A percentile compares a stretch with the other conserved stretches of the same genome.
phyloP scores from a whole-genome alignment of 257 asterid genomes.

The Coffea canephora region DNA sequence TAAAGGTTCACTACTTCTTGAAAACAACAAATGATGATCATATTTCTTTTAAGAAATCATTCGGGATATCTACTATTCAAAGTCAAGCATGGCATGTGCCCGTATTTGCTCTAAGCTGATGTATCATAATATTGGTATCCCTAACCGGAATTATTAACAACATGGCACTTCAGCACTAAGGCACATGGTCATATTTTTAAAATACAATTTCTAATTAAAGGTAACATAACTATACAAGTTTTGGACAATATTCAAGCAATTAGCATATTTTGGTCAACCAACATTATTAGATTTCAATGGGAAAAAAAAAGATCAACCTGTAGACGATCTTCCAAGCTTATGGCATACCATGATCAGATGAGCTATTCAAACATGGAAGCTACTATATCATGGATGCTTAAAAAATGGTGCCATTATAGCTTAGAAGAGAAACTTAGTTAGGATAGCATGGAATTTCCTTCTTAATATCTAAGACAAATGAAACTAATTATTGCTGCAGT shows the following conservation, averaged over 20 bases:
- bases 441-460: too few species aligned
- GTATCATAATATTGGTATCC: not conserved
- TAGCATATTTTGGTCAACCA: not conserved
- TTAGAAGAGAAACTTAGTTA: too few species aligned
- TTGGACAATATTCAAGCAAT: not conserved
- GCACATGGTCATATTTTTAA: not conserved
- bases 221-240: not conserved
- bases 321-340: too few species aligned
- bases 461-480: not conserved
- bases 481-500: not conserved
- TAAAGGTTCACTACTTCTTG: not conserved
- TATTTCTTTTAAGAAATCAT: not conserved
- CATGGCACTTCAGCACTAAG: not conserved
- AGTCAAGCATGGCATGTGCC: constrained; percentile 13
- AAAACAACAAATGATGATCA: not conserved
- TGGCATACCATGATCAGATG: too few species aligned
- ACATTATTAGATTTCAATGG: not conserved
- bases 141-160: not conserved
- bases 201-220: not conserved
- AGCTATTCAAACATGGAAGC: too few species aligned
- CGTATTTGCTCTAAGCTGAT: not conserved
- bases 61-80: not conserved
- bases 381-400: too few species aligned
- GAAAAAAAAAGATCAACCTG: not conserved
- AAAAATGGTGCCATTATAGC: too few species aligned